Evolutionary conservation across 2,329 filamentous ascomycete genomes (phyloP).

Genomic region (Gaeumannomyces sp.): DNA sequence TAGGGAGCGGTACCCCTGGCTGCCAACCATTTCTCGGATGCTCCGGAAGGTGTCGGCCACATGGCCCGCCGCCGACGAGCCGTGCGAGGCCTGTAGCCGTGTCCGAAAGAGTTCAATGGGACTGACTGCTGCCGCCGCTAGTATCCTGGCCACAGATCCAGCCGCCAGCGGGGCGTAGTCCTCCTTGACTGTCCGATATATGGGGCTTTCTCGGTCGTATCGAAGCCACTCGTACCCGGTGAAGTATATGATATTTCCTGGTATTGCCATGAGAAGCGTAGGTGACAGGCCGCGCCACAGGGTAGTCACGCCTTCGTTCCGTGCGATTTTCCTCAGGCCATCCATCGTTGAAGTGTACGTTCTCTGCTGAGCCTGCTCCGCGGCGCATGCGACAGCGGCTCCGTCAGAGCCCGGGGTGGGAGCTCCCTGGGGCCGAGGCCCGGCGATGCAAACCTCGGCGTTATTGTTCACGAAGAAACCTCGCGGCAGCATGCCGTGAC

Average conservation of each 20-base stretch:
- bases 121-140: slow-evolving; percentile 77
- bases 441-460: slow-evolving; percentile 73
- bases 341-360: slow-evolving; percentile 89
- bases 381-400: slow-evolving; percentile 64
- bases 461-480: slow-evolving; percentile 89
- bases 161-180: slow-evolving; percentile 73
- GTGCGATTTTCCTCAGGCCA: slow-evolving; percentile 86
- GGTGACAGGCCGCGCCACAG: slow-evolving; percentile 93
- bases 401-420: slow-evolving; percentile 29
- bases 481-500: slow-evolving; percentile 94
- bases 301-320: slow-evolving; percentile 80
- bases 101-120: slow-evolving; percentile 95
- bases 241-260: slow-evolving; percentile 97
- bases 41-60: slow-evolving; percentile 73
- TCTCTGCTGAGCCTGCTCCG: slow-evolving; percentile 76
- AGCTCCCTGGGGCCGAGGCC: slow-evolving; percentile 45
- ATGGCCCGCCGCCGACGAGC: slow-evolving; percentile 55
- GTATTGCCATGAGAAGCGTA: slow-evolving; percentile 87
- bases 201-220: slow-evolving; percentile 64
- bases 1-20: slow-evolving; percentile 70
- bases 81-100: slow-evolving; percentile 73
- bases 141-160: slow-evolving; percentile 68
- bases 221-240: slow-evolving; percentile 96
- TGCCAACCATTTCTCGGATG: slow-evolving; percentile 70
- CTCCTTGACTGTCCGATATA: slow-evolving; percentile 58